These are phyloP conservation scores for Kandelia obovata DNA, from an alignment of 345 rosid species.

Conservation along the genomic window DNA sequence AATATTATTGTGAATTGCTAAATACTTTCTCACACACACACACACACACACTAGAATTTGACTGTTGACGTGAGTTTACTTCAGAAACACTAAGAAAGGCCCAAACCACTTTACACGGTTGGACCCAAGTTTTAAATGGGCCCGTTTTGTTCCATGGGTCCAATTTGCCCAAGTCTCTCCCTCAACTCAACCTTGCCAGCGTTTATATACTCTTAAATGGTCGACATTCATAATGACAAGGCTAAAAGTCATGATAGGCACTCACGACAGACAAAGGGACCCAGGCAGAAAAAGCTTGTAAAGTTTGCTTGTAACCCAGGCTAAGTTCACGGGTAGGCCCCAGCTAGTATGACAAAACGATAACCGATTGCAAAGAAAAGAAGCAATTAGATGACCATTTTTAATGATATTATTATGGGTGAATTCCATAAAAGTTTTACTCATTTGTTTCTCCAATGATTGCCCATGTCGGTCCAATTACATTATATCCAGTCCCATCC, in stretches of 20 bases:
- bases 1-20: too few relatives aligned
- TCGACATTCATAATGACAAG: too few relatives aligned
- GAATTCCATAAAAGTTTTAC: background rate
- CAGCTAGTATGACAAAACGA: background rate
- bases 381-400: background rate
- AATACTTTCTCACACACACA: too few relatives aligned
- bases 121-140: background rate
- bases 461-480: constrained; percentile 22
- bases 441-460: background rate
- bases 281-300: too few relatives aligned
- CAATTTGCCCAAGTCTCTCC: too few relatives aligned
- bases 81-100: background rate
- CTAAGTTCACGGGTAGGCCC: background rate
- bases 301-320: constrained; percentile 1
- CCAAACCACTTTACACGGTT: background rate
- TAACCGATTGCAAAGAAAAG: background rate
- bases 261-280: too few relatives aligned
- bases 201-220: too few relatives aligned
- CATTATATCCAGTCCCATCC: background rate
- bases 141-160: too few relatives aligned
- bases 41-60: too few relatives aligned
- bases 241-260: too few relatives aligned
- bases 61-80: too few relatives aligned
- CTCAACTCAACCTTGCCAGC: too few relatives aligned
- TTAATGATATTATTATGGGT: background rate